A percentile compares a stretch with the other conserved stretches of the same genome.
phyloP scores from a whole-genome alignment of 2,329 filamentous ascomycete genomes.

The Alternaria burnsii region DNA sequence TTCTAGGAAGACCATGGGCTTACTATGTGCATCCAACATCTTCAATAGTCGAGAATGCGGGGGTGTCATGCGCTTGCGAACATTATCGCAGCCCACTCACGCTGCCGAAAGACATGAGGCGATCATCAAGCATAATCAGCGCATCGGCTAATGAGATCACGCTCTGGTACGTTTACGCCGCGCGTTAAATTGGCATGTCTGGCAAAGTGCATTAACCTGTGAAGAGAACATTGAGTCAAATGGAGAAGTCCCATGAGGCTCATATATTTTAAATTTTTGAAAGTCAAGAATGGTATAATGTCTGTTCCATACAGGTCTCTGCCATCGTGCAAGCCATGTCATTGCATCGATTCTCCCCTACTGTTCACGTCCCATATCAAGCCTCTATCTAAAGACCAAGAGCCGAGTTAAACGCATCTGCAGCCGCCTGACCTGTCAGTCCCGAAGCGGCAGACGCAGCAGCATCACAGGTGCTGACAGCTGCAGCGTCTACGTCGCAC shows the following conservation, averaged over 20 bases:
- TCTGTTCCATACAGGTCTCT: not conserved
- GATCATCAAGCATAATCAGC: not conserved
- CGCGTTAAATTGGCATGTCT: not conserved
- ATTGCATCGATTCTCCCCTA: not conserved
- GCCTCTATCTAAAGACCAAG: constrained; percentile 29
- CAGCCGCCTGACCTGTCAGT: constrained; percentile 35
- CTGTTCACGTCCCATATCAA: not conserved
- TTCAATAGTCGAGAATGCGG: constrained; percentile 4
- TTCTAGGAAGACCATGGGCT: constrained; percentile 4
- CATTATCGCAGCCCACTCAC: not conserved
- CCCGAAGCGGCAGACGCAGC: constrained; percentile 32
- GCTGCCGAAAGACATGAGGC: not conserved
- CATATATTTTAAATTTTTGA: not conserved
- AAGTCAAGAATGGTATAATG: not conserved
- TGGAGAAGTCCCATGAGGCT: not conserved
- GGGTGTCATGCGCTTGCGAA: not conserved
- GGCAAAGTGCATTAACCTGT: not conserved
- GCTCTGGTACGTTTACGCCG: not conserved
- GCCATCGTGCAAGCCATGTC: not conserved
- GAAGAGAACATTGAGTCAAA: not conserved
- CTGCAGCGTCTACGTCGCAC: constrained; percentile 32
- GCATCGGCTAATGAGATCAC: not conserved
- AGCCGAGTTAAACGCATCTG: constrained; percentile 41
- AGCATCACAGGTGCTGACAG: constrained; percentile 31
- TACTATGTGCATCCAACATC: not conserved